Base-by-base conservation (phyloP, 2,329 filamentous ascomycete genomes). In the Septoria linicola region DNA sequence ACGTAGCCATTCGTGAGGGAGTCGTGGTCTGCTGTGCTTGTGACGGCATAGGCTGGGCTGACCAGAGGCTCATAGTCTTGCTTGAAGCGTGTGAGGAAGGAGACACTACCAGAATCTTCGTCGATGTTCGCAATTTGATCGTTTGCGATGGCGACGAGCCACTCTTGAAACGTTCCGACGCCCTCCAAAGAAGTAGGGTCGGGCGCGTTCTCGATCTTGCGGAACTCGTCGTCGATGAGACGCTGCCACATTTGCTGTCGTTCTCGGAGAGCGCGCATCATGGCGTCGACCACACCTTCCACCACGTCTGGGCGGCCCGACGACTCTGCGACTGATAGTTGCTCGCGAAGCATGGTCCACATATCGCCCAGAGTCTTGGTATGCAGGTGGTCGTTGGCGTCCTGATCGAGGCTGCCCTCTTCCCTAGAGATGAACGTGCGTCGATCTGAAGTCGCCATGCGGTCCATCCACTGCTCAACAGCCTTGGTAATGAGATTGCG, bases 121-220 rank as follows among this genome's bases (percentile, higher is more conserved):
- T 97, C 93, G 65, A 99, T 96, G 71, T 90, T 96, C 50, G 91
- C 91, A 68, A 99, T 97, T 70, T 99, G 93, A 72, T 99, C 93
- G 73, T 99, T 99, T 61, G 95, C 93, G 51, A 95, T 89, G 39
- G 93, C 91, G 46, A 99, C 84, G 49, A 99, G 85, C 90, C 92
- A 99, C 73, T 99, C 93, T 66, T 85, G 81, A 36, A 84, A 69
- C 16, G 78, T 70, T 68, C 95, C 88, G 21, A 96, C 76, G 2
- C 87, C 82, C 68, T 95, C 89, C 14, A 68, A 58, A 64, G 87
- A 84, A 13, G 83, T 80, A n/a, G 63, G 53, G 27, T 86, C 55
- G 14, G 76, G 73, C 11, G 70, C 66, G 51, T 73, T 63, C 68
- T 87, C 85, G 70, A 89, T 95, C 63, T 84, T 87, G 42, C 76